These are phyloP conservation scores for Diaporthe helianthi DNA, from an alignment of 2,329 filamentous ascomycete genomes.

Conservation along the genomic window DNA sequence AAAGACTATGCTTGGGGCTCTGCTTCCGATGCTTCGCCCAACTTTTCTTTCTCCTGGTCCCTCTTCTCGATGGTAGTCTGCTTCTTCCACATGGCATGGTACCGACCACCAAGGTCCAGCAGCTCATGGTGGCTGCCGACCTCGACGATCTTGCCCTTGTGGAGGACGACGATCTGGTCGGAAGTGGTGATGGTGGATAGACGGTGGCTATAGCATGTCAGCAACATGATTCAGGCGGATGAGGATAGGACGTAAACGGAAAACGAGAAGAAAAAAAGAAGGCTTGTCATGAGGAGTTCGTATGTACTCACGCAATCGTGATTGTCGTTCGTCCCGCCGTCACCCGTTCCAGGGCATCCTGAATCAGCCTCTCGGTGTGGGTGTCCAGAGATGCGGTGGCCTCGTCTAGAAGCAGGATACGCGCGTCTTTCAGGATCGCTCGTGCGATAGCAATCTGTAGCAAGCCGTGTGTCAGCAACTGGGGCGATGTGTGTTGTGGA, in stretches of 20 bases:
- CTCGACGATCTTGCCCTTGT: constrained; percentile 58
- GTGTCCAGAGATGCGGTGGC: constrained; percentile 91
- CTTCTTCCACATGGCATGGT: constrained; percentile 61
- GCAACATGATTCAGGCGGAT: neutral
- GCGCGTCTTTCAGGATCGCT: constrained; percentile 89
- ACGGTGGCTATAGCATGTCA: constrained; percentile 50
- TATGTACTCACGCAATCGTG: constrained; percentile 53
- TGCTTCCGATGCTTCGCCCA: constrained; percentile 16
- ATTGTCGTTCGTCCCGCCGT: constrained; percentile 56
- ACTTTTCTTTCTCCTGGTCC: constrained; percentile 36
- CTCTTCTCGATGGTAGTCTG: constrained; percentile 53
- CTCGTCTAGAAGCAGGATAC: constrained; percentile 92
- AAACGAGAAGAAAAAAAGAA: no score
- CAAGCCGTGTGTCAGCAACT: neutral
- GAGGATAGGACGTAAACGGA: accelerated
- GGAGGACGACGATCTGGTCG: constrained; percentile 61
- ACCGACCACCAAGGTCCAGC: constrained; percentile 53
- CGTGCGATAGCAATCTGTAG: constrained; percentile 78
- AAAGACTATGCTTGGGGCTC: neutral
- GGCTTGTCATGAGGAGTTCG: no score
- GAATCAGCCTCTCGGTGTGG: constrained; percentile 92
- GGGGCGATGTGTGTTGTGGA: neutral
- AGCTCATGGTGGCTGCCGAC: constrained; percentile 57
- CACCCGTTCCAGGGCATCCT: constrained; percentile 55
- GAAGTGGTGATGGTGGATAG: constrained; percentile 64